Base-by-base conservation (phyloP, 371 early-diverging fungal species). In the Actinomortierella ambigua region DNA sequence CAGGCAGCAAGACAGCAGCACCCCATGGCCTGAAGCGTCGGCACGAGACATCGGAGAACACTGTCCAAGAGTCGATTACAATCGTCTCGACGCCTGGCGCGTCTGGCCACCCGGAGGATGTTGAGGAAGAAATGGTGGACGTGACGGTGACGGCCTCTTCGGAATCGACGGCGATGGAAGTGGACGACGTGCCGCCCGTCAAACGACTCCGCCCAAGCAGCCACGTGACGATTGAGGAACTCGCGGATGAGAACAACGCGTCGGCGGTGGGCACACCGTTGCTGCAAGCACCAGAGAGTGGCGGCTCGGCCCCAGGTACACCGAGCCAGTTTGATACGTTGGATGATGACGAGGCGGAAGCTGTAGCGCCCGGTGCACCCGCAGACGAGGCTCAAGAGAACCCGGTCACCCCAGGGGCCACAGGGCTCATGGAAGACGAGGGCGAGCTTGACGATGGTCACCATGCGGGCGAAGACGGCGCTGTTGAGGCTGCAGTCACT, bases 21-120 rank as follows among this genome's bases (percentile, higher is more conserved):
- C 67, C 67, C 3, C 73, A 73, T 50, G 73, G 73, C 5, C 67
- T 65, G 51, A 73, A 73, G 47, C 73, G 73, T 42, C 73, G 73
- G 7, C 63, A 53, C 41, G 67, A 73, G 24, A 48, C 73, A 14
- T 59, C 57, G 13, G 67, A 73, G 49, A 20, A 9, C 11, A 63
- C 50, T 27, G 46, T 59, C 1, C 73, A 67, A 44, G 73, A 73
- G 39, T 60, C 20, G 20, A 67, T 73, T 23, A 53, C 73, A 15
- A 56, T 73, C 26, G 73, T 66, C 7, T 73, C 73, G 4, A 73
- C 73, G n/a, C 73, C 73, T 9, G 59, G 59, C 14, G 66, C 73
- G 14, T 67, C 73, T 9, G 59, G 59, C 14, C 73, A 66, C 8
- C 29, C 53, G 9, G 73, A 73, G n/a, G 65, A 70, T 13, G 22